Conservation (phyloP, 2,329 filamentous ascomycete species). For the Penicillium palitans region DNA sequence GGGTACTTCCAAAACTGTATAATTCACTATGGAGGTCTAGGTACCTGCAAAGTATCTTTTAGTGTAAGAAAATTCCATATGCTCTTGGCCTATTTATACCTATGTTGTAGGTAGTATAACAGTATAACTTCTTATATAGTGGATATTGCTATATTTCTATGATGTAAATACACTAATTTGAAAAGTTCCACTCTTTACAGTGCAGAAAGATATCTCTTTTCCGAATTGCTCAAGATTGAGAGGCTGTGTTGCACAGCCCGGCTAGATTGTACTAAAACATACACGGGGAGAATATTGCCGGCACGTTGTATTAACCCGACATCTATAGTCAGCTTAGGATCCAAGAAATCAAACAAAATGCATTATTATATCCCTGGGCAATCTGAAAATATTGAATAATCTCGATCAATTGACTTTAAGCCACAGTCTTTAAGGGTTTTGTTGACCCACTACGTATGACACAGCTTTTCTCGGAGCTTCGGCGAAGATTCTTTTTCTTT, state of each 20-base stretch:
- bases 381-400: neutral
- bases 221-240: neutral
- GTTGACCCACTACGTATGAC: slow-evolving; percentile 7
- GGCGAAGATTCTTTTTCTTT: neutral
- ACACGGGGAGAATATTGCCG: neutral
- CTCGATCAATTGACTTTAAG: slow-evolving; percentile 7
- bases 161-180: neutral
- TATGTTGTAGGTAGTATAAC: neutral
- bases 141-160: neutral
- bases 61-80: neutral
- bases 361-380: neutral
- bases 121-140: neutral
- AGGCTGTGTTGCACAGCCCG: slow-evolving; percentile 9
- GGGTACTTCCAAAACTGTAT: neutral
- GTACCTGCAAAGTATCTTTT: neutral
- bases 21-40: neutral
- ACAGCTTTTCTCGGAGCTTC: slow-evolving; percentile 4
- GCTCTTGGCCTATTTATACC: neutral
- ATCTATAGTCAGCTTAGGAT: neutral
- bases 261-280: neutral
- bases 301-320: neutral
- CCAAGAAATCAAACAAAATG: neutral
- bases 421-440: slow-evolving; percentile 3
- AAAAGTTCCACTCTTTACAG: neutral
- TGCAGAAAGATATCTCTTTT: neutral